Percentiles rank a stretch among this genome's conserved stretches.
Evolutionary conservation across 2,329 filamentous ascomycete genomes (phyloP).

Genomic region (Botrytis medusae): DNA sequence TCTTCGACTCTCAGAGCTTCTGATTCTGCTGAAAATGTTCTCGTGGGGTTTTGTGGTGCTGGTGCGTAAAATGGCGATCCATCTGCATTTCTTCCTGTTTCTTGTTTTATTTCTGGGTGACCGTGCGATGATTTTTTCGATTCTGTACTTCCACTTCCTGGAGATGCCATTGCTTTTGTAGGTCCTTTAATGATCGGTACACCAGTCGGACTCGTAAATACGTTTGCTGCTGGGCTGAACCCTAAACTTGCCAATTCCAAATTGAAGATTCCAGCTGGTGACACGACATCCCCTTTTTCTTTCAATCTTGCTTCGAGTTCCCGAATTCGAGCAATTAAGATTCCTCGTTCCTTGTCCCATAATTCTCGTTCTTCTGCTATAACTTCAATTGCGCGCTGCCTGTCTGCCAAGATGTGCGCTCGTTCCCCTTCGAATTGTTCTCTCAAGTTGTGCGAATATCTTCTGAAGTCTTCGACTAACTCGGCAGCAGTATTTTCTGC

Average conservation of each 20-base stretch:
- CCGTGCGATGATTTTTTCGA: constrained; percentile 11
- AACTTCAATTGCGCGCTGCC: constrained; percentile 37
- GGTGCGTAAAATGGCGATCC: constrained; percentile 41
- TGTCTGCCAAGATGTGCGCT: constrained; percentile 38
- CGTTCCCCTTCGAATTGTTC: constrained; percentile 38
- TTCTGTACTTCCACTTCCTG: constrained; percentile 13
- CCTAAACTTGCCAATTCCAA: constrained; percentile 13
- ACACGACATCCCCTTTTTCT: constrained; percentile 13
- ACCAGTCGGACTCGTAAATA: constrained; percentile 8
- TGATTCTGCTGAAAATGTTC: constrained; percentile 35
- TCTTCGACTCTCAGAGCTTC: constrained; percentile 35
- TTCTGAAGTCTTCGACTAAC: constrained; percentile 39
- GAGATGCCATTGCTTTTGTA: neutral
- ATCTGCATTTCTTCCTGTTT: constrained; percentile 40
- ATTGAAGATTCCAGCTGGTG: constrained; percentile 13
- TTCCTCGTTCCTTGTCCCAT: constrained; percentile 39
- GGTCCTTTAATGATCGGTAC: neutral
- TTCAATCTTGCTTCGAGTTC: constrained; percentile 34
- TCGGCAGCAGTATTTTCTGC: constrained; percentile 33
- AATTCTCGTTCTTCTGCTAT: constrained; percentile 39
- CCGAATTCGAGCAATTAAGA: constrained; percentile 33
- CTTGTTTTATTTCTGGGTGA: constrained; percentile 30
- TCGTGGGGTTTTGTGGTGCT: constrained; percentile 37
- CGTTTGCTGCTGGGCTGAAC: neutral
- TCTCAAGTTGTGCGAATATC: constrained; percentile 37